phyloP scores from a whole-genome alignment of 768 basidiomycete species.

The Phylloporus sp. region DNA sequence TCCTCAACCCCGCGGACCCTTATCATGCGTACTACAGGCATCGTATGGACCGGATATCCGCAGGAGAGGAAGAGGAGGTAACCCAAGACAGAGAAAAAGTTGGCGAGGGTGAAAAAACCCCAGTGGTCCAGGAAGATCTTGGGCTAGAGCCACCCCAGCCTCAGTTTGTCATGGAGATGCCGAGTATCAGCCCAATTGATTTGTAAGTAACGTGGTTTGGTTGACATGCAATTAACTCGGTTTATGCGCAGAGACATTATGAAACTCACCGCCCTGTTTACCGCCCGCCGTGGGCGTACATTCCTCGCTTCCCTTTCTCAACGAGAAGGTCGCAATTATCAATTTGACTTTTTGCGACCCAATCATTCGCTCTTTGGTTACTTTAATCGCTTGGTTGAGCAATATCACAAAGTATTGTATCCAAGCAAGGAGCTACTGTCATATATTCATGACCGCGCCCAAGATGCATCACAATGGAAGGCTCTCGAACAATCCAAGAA shows the following conservation, averaged over 20 bases:
- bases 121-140: conserved; percentile 48
- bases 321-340: conserved; percentile 91
- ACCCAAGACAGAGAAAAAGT: conserved; percentile 43
- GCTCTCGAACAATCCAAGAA: conserved; percentile 70
- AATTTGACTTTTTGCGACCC: conserved; percentile 96
- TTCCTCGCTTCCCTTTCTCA: conserved; percentile 84
- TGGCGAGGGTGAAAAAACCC: conserved; percentile 30
- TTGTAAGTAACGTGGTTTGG: conserved; percentile 56
- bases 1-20: conserved; percentile 94
- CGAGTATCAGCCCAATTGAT: conserved; percentile 84
- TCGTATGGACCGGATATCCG: conserved; percentile 77
- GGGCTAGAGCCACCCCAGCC: conserved; percentile 75
- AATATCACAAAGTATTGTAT: conserved; percentile 87
- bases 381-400: conserved; percentile 96
- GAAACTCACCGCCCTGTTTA: conserved; percentile 94
- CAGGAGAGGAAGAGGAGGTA: conserved; percentile 69
- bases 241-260: conserved; percentile 72
- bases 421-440: conserved; percentile 75
- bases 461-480: conserved; percentile 69
- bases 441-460: conserved; percentile 64
- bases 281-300: conserved; percentile 82
- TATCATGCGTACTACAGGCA: conserved; percentile 98
- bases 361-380: conserved; percentile 94
- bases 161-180: conserved; percentile 83
- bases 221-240: neutral